Percentiles rank a stretch among this genome's conserved stretches.
These are phyloP conservation scores for Pichia sp. DNA, from an alignment of 1,139 yeast genomes.

Conservation along the genomic window DNA sequence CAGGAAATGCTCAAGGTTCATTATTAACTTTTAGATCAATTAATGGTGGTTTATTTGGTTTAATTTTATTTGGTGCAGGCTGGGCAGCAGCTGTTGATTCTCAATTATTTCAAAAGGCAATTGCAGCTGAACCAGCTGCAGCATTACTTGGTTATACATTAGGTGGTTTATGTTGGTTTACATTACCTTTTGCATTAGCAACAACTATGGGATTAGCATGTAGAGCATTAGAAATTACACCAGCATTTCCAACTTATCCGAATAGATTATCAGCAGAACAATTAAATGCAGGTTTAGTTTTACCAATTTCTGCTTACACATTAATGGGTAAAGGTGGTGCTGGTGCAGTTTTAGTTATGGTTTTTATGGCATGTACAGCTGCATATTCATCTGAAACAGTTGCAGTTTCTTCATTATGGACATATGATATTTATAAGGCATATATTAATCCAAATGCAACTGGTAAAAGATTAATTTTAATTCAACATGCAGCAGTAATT, in stretches of 20 bases:
- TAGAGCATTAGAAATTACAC: conserved; percentile 30
- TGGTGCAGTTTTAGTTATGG: conserved; percentile 38
- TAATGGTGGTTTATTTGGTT: conserved; percentile 25
- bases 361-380: conserved; percentile 45
- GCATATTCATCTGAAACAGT: conserved; percentile 44
- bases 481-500: conserved; percentile 36
- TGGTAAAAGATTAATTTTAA: conserved; percentile 36
- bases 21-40: conserved; percentile 40
- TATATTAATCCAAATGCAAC: conserved; percentile 40
- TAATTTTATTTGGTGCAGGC: conserved; percentile 20
- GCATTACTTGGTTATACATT: conserved; percentile 35
- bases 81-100: conserved; percentile 26
- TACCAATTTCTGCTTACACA: conserved; percentile 38
- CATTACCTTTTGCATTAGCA: conserved; percentile 38
- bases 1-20: conserved; percentile 40
- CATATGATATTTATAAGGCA: conserved; percentile 42
- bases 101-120: conserved; percentile 30
- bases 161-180: conserved; percentile 42
- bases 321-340: conserved; percentile 42
- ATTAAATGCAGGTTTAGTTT: conserved; percentile 35
- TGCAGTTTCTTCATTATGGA: conserved; percentile 41
- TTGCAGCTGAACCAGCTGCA: conserved; percentile 35
- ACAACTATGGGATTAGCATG: conserved; percentile 36
- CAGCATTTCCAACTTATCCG: conserved; percentile 29
- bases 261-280: conserved; percentile 25